Base-by-base conservation (phyloP, 257 asterid genomes). In the Ilex aquifolium region DNA sequence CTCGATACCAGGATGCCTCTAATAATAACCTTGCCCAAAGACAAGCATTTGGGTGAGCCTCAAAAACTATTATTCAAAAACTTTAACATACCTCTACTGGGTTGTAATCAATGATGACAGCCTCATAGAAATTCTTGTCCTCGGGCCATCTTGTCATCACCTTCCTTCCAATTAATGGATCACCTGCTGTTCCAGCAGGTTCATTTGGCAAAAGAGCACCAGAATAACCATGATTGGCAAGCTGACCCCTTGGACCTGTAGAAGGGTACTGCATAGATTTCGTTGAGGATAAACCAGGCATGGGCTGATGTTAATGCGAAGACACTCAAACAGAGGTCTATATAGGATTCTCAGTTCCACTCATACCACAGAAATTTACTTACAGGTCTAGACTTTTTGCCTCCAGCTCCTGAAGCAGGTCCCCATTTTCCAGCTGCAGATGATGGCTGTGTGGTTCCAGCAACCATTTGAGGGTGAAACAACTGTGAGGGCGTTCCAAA, bases 141-240 rank as follows among this genome's bases (percentile, higher is more conserved):
- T 69, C 91, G 31, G 96, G 95, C 95, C 91, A 90, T 80, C 95
- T 83, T 58, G 81, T 90, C 99, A 93, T 93, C 82, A 93, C 99
- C 70, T 84, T 88, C 77, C 95, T 79, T 69, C 99, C 99, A 54
- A 90, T 65, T 57, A 90, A 71, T 9, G 97, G 72, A 62, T 82
- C 87, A 12, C 68, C 73, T 49, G 77, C 65, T 77, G 84, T 76
- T 74, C 80, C 94, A 50, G 83, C 75, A 72, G 74, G 82, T 60
- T 79, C 94, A 72, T 76, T 62, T n/a, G 74, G 71, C 65, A 72
- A 61, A 44, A 79, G 73, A 31, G 77, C 81, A 69, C 80, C 87
- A 62, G 90, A 71, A 73, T 93, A 67, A 69, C 75, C 82, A 65
- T 69, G 95, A 63, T 75, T 85, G 15, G 72, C 69, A 64, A 62